Evolutionary conservation across 768 basidiomycete genomes (phyloP).

Genomic region (Leccinum longicurvipes): DNA sequence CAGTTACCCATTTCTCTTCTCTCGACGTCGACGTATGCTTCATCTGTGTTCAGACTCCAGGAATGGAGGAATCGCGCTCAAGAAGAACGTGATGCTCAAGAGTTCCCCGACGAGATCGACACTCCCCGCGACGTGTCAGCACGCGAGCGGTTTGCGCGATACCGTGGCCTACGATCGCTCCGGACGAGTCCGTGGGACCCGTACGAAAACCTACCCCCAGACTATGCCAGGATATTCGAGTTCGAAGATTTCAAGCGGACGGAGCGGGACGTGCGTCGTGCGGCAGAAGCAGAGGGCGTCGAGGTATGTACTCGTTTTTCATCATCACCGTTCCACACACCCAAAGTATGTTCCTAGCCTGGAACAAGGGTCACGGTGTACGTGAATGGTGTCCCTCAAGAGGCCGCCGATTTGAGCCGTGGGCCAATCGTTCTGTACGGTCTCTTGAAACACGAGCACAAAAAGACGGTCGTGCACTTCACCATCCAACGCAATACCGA

Average conservation of each 20-base stretch:
- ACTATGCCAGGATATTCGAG: constrained; percentile 94
- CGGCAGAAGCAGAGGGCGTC: constrained; percentile 65
- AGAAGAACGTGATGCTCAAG: constrained; percentile 76
- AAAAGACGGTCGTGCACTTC: constrained; percentile 89
- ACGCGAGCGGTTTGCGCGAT: constrained; percentile 82
- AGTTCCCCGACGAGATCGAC: constrained; percentile 96
- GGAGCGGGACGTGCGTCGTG: constrained; percentile 62
- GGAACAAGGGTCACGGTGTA: constrained; percentile 78
- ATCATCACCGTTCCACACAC: too few relatives aligned
- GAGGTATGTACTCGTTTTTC: constrained; percentile 49
- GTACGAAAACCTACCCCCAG: constrained; percentile 90
- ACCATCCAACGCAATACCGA: constrained; percentile 94
- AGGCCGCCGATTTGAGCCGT: constrained; percentile 37
- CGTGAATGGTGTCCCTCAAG: constrained; percentile 71
- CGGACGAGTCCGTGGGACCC: constrained; percentile 97
- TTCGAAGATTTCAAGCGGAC: constrained; percentile 94
- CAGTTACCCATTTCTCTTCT: constrained; percentile 27
- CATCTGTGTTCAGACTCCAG: constrained; percentile 47
- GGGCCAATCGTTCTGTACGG: constrained; percentile 70
- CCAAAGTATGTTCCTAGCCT: constrained; percentile 43
- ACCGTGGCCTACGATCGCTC: constrained; percentile 87
- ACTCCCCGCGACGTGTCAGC: constrained; percentile 86
- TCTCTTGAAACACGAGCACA: constrained; percentile 93
- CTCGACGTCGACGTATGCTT: neutral
- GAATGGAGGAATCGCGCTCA: constrained; percentile 67